Evolutionary conservation across 495 filamentous ascomycete species (phyloP), one percentile per base, ranked within the genome.

Genomic region (Penicillium cosmopolitanum): DNA sequence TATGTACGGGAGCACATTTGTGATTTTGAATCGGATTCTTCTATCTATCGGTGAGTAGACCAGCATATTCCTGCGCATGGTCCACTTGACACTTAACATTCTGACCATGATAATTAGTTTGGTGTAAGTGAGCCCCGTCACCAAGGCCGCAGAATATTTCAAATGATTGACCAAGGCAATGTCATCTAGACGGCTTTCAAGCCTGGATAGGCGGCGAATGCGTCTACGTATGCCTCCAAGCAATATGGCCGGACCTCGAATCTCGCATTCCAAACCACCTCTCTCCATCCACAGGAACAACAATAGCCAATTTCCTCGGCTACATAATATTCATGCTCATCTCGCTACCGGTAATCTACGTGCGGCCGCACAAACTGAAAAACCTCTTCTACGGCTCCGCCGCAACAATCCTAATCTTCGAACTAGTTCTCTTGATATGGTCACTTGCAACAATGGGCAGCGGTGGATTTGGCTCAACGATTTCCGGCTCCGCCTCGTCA

Each of bases 11-110:
- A 69, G 66, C 13, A 33, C 53, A 8, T 71, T 68, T 38, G 68
- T 66, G n/a, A 61, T 71, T 15, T 69, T 60, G 63, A 71, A 71
- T 48, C 58, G 68, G 4, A 71, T 71, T 43, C 58, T 71, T 36
- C 58, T 71, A 11, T 67, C 60, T 5, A 43, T 71, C 7, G 58
- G 63, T 66, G 48, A 64, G 66, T 61, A 6, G 3, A 21, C 15
- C 33, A 19, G 13, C 18, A 19, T 9, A 16, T 47, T 1, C 11
- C 5, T 13, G 15, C 1, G n/a, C 0, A 13, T 12, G 15, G 11
- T 38, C n/a, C 2, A 12, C 6, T 48, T 11, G 44, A 48, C 2
- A 15, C n/a, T 50, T 7, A 16, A 1, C 13, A 31, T 28, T 31
- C n/a, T 28, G n/a, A n/a, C 8, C 5, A 31, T 31, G 28, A 31